phyloP scores from a whole-genome alignment of 1,139 yeast genomes.

The Zygoascus hellenicus region DNA sequence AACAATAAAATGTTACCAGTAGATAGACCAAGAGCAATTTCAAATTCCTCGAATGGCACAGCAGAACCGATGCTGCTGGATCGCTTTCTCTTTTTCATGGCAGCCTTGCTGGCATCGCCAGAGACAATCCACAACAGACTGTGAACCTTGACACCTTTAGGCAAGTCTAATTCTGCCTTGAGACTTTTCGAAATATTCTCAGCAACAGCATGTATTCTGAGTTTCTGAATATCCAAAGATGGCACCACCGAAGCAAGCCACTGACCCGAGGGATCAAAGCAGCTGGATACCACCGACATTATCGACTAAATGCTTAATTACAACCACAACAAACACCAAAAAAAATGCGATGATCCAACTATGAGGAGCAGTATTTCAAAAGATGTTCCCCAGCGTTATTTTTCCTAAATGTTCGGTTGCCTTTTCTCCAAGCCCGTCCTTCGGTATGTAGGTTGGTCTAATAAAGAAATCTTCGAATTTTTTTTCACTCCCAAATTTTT shows the following conservation, averaged over 20 bases:
- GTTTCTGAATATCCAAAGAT: conserved; percentile 68
- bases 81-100: conserved; percentile 34
- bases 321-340: neutral
- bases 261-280: conserved; percentile 52
- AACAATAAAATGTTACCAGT: conserved; percentile 61
- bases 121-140: conserved; percentile 47
- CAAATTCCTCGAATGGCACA: conserved; percentile 33
- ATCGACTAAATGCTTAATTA: neutral
- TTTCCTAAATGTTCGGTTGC: neutral
- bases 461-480: too few relatives aligned
- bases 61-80: conserved; percentile 12
- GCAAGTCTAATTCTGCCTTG: conserved; percentile 38
- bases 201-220: conserved; percentile 43
- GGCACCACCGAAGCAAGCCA: conserved; percentile 62
- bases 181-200: conserved; percentile 15
- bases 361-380: neutral
- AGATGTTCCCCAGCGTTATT: neutral
- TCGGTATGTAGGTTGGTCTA: too few relatives aligned
- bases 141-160: conserved; percentile 49
- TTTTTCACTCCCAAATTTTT: too few relatives aligned
- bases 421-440: too few relatives aligned
- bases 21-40: conserved; percentile 60
- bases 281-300: conserved; percentile 22
- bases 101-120: conserved; percentile 15
- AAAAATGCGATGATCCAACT: neutral